Evolutionary conservation across 805 yeast genomes (phyloP), one percentile per base, ranked within the genome.

Genomic region (Lachancea dasiensis): DNA sequence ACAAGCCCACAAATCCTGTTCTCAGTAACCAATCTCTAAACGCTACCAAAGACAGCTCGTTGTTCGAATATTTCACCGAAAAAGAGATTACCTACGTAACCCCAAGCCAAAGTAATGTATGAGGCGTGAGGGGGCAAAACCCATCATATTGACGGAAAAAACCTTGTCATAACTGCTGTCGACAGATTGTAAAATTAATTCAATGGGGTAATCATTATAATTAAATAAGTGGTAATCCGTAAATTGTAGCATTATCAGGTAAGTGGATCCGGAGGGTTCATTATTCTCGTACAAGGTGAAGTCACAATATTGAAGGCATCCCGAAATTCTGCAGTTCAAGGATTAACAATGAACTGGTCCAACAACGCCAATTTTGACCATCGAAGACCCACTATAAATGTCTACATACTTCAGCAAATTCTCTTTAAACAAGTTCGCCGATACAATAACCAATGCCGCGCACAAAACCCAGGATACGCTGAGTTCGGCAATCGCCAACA

Each of bases 381-480:
- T n/a, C n/a, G n/a, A 14, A 8, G 10, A 8, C 25, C 19, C 11
- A 9, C 10, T 19, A 10, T 31, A 19, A 16, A 38, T 38, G 40
- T 31, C 40, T 3, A 29, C 32, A 16, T 38, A 38, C 19, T 38
- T 38, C 34, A 27, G 32, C 26, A 27, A 28, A 27, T 56, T 58
- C 38, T 51, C 58, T 6, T 27, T 58, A 13, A 56, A 58, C 28
- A 58, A 56, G 39, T 42, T 58, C 7, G 49, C 61, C 5, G 53
- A 53, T 29, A 47, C 59, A 7, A 48, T 58, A 25, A 46, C 51
- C 5, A 47, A 45, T 36, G 63, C 58, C 14, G 63, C 63, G 14
- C 59, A 56, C 27, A 48, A 45, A 15, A 56, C 61, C 2, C 58
- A 54, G 41, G 58, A 56, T 18, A 54, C 54, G 7, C 40, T 58